Conservation (phyloP, 768 basidiomycete species). For the Kwoniella shandongensis region DNA sequence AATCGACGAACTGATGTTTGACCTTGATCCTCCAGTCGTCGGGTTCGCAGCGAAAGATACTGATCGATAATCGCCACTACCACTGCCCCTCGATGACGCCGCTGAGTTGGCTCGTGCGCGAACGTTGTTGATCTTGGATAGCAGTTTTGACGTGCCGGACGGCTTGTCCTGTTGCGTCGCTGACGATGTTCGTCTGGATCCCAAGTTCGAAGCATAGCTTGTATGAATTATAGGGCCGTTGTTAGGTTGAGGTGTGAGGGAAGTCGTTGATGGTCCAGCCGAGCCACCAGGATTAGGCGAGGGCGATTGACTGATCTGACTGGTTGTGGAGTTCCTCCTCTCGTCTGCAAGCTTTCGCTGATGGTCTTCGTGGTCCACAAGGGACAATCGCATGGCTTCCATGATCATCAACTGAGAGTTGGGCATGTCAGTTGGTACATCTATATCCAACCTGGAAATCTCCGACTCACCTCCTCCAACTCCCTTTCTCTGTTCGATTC, state of each 20-base stretch:
- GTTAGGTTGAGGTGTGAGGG: neutral
- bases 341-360: conserved; percentile 61
- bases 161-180: conserved; percentile 10
- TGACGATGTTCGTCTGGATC: conserved; percentile 11
- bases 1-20: neutral
- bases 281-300: conserved; percentile 11
- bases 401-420: conserved; percentile 84
- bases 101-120: conserved; percentile 19
- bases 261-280: conserved; percentile 6
- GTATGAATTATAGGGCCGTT: neutral
- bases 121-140: conserved; percentile 27
- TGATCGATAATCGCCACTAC: conserved; percentile 13
- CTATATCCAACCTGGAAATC: neutral
- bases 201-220: no score
- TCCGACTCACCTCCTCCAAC: conserved; percentile 74
- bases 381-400: conserved; percentile 96
- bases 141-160: conserved; percentile 24
- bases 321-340: conserved; percentile 7
- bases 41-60: conserved; percentile 12
- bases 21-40: neutral
- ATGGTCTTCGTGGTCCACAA: conserved; percentile 92
- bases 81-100: conserved; percentile 6
- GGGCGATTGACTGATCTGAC: conserved; percentile 10
- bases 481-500: conserved; percentile 78
- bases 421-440: neutral